These are phyloP conservation scores for Xylaria hypoxylon DNA, from an alignment of 2,329 filamentous ascomycete genomes.

Conservation along the genomic window DNA sequence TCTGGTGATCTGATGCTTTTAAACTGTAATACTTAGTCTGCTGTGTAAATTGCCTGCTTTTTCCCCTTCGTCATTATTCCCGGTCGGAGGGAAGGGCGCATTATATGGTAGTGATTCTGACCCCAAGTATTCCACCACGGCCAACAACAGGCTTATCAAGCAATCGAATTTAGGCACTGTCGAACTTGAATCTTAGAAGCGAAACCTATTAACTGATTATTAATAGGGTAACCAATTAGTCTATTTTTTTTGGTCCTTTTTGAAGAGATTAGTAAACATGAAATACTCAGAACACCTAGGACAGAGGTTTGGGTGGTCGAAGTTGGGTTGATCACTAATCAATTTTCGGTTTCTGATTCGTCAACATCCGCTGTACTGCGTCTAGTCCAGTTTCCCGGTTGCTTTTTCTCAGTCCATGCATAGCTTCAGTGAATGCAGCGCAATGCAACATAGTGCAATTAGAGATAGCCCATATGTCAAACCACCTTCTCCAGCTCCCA, in stretches of 20 bases:
- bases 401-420: too few species aligned
- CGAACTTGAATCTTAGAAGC: neutral
- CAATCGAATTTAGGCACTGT: neutral
- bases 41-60: too few species aligned
- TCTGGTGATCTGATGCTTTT: neutral
- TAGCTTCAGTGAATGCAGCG: neutral
- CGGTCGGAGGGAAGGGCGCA: neutral
- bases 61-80: neutral
- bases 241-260: neutral
- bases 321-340: conserved; percentile 1
- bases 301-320: neutral
- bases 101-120: neutral
- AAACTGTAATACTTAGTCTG: neutral
- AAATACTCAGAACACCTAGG: neutral
- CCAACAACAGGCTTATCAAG: conserved; percentile 1
- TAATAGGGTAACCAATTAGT: neutral
- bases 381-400: too few species aligned
- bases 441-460: neutral
- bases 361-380: too few species aligned
- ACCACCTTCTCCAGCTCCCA: too few species aligned
- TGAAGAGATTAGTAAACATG: conserved; percentile 14
- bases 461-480: too few species aligned
- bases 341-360: neutral
- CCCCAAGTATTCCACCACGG: neutral
- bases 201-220: neutral